Conservation (phyloP, 768 basidiomycete genomes). For the Lactifluus pinguis region DNA sequence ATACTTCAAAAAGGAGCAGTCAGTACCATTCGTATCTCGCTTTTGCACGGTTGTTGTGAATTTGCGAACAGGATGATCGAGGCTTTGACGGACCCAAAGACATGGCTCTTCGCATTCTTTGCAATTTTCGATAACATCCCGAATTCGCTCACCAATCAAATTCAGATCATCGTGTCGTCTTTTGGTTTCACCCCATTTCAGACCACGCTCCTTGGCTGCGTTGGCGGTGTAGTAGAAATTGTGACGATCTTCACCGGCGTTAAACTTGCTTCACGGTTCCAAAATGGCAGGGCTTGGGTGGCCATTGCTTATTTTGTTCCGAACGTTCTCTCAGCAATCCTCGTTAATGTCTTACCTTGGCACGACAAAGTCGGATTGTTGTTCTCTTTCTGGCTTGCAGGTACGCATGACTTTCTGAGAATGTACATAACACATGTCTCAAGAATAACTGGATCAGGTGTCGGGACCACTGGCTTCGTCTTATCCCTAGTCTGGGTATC, state of each 20-base stretch:
- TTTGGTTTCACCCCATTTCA: slow-evolving; percentile 58
- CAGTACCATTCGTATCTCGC: slow-evolving; percentile 23
- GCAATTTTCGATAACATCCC: slow-evolving; percentile 52
- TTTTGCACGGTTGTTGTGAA: not conserved
- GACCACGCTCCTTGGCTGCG: slow-evolving; percentile 62
- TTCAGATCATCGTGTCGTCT: slow-evolving; percentile 51
- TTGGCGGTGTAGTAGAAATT: slow-evolving; percentile 58
- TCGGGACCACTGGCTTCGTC: slow-evolving; percentile 51
- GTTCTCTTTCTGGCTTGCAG: slow-evolving; percentile 45
- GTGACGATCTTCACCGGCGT: slow-evolving; percentile 62
- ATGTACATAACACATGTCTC: not conserved
- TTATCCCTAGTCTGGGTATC: slow-evolving; percentile 57
- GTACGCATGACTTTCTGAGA: slow-evolving; percentile 26
- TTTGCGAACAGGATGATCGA: slow-evolving; percentile 47
- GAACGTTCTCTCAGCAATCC: slow-evolving; percentile 49
- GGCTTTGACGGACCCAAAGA: slow-evolving; percentile 59
- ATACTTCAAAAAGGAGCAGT: slow-evolving; percentile 74
- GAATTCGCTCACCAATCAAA: slow-evolving; percentile 59
- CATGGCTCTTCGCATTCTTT: slow-evolving; percentile 70
- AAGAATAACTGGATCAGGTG: slow-evolving; percentile 24
- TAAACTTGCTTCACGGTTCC: slow-evolving; percentile 43
- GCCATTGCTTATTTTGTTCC: slow-evolving; percentile 55
- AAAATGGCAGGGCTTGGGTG: slow-evolving; percentile 56
- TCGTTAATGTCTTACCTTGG: slow-evolving; percentile 61
- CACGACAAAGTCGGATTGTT: slow-evolving; percentile 55